Evolutionary conservation across 352 stramenopile species (phyloP), one percentile per base, ranked within the genome.

Genomic region (Globisporangium ultimum): DNA sequence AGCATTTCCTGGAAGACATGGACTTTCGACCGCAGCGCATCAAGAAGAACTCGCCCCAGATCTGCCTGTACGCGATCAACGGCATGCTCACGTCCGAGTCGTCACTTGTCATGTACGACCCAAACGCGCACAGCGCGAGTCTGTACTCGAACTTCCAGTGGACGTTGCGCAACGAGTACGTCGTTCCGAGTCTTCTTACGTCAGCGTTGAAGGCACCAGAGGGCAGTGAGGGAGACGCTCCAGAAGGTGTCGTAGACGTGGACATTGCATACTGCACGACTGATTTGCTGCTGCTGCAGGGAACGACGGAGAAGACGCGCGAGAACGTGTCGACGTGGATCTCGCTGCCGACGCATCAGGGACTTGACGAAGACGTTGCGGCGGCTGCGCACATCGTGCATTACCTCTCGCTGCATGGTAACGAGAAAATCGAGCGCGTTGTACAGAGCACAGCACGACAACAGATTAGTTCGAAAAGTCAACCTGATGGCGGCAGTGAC

Each of bases 1-100:
- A 93, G 60, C 84, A 93, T 46, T 93, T 94, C 36, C 60, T 94
- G n/a, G 64, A 95, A 63, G 83, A 93, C 52, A 58, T 89, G 53
- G 82, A 91, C 56, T 95, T 95, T 42, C 83, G 87, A 2, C 87
- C 87, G 18, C 82, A 91, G 53, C 84, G 87, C 18, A 84, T 95
- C 59, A 91, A 92, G 67, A 91, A 89, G 55, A 86, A 87, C 60
- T 66, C 68, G 1, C 76, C 80, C 3, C 70, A 81, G 4, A 66
- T 87, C 5, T 78, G 78, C 15, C 56, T 95, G 15, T 87, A 80
- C 56, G 82, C 84, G 14, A 91, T 95, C 60, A 93, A 93, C 52
- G 74, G 79, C 3, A 52, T 83, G 42, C 67, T 90, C 50, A 82
- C 71, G 52, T 86, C 70, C 8, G 80, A 91, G 63, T 91, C 80